These are phyloP conservation scores for Marasmius sp. DNA, from an alignment of 1,284 basidiomycete genomes.

Conservation along the genomic window DNA sequence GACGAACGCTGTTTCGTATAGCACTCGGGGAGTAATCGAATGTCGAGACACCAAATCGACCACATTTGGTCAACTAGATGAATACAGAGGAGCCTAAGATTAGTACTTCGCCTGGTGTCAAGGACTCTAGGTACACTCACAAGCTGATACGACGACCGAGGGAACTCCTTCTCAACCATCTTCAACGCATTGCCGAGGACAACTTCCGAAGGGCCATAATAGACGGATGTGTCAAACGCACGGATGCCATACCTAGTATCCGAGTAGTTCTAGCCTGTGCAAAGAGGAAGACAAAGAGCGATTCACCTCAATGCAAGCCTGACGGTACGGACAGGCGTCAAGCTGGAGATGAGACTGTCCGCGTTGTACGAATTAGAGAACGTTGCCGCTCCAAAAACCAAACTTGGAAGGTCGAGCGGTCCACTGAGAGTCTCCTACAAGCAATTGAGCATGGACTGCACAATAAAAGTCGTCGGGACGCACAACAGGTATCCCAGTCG, in stretches of 20 bases:
- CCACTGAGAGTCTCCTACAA: conserved; percentile 3
- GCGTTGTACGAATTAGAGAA: conserved; percentile 77
- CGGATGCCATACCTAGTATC: conserved; percentile 78
- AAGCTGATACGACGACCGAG: conserved; percentile 78
- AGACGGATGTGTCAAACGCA: conserved; percentile 88
- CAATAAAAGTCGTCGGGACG: conserved; percentile 6
- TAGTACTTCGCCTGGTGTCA: background rate
- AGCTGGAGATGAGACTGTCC: conserved; percentile 58
- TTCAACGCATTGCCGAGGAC: conserved; percentile 79
- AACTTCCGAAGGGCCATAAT: conserved; percentile 90
- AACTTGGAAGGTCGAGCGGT: conserved; percentile 38
- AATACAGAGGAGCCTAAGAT: background rate
- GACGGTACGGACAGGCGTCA: conserved; percentile 68
- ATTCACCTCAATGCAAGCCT: conserved; percentile 76
- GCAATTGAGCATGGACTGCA: background rate
- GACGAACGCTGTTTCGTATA: conserved; percentile 70
- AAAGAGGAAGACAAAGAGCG: background rate
- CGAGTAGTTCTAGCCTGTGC: background rate
- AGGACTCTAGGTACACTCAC: conserved; percentile 36
- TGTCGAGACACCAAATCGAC: conserved; percentile 73
- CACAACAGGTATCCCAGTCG: conserved; percentile 39
- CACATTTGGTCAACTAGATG: conserved; percentile 89
- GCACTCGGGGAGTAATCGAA: conserved; percentile 83
- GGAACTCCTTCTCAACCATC: conserved; percentile 68
- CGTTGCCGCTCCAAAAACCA: conserved; percentile 69